phyloP scores from a whole-genome alignment of 257 asterid genomes.

The Rauvolfia tetraphylla region DNA sequence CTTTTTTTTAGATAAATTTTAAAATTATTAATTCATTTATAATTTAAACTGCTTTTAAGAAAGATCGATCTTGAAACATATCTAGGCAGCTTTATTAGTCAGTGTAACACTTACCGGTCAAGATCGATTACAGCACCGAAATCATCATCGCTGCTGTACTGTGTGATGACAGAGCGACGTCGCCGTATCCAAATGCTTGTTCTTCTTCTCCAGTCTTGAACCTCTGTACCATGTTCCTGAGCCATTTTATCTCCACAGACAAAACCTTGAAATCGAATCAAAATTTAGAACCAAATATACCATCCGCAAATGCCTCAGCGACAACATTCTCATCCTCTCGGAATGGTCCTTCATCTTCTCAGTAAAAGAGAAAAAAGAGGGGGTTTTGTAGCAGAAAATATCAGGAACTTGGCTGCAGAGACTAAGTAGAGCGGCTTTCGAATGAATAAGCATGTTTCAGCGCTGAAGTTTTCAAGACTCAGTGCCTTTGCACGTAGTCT shows the following conservation, averaged over 20 bases:
- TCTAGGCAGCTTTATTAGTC: not conserved
- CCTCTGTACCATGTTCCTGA: slow-evolving; percentile 9
- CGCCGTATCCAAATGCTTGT: slow-evolving; percentile 3
- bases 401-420: not conserved
- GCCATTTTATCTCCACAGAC: slow-evolving; percentile 17
- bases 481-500: no score
- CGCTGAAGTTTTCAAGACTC: not conserved
- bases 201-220: slow-evolving; percentile 15
- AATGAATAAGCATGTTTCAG: not conserved
- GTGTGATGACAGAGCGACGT: slow-evolving; percentile 24
- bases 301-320: slow-evolving; percentile 23
- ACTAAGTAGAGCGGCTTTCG: not conserved
- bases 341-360: no score
- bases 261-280: slow-evolving; percentile 23
- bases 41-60: no score
- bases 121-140: slow-evolving; percentile 42
- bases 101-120: slow-evolving; percentile 65
- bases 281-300: slow-evolving; percentile 30
- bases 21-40: no score
- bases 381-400: not conserved
- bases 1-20: no score
- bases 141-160: slow-evolving; percentile 24
- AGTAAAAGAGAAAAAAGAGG: not conserved
- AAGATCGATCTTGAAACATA: no score
- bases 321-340: no score